Conservation (phyloP, 2,329 filamentous ascomycete species). For the Trichoderma koningii region DNA sequence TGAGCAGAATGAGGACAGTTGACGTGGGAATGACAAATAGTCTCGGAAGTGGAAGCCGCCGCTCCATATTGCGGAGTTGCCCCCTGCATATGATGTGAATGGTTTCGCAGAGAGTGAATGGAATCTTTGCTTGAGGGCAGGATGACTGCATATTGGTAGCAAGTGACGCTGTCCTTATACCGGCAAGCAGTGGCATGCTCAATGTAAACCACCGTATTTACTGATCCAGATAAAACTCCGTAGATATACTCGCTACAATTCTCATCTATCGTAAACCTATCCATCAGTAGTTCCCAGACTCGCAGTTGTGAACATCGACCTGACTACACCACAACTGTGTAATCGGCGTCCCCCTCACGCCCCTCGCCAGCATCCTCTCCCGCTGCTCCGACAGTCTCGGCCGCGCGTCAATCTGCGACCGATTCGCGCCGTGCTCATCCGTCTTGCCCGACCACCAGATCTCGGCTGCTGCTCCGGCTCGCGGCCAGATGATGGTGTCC, state of each 20-base stretch:
- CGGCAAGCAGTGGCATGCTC: too few relatives aligned
- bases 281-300: slow-evolving; percentile 9
- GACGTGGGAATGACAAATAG: not conserved
- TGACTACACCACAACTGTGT: slow-evolving; percentile 27
- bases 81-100: not conserved
- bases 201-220: too few relatives aligned
- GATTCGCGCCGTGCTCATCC: slow-evolving; percentile 66
- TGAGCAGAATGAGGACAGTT: not conserved
- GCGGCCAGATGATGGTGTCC: slow-evolving; percentile 77
- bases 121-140: too few relatives aligned
- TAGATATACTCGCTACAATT: too few relatives aligned
- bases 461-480: slow-evolving; percentile 72
- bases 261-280: not conserved
- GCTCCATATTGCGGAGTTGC: slow-evolving; percentile 3
- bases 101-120: too few relatives aligned
- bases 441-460: slow-evolving; percentile 76
- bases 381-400: slow-evolving; percentile 74
- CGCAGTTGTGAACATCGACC: slow-evolving; percentile 20
- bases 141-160: not conserved
- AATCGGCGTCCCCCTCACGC: slow-evolving; percentile 64
- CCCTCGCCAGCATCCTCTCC: slow-evolving; percentile 70
- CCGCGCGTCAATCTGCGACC: slow-evolving; percentile 69
- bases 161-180: too few relatives aligned
- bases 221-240: too few relatives aligned
- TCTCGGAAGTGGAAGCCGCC: not conserved